These are phyloP conservation scores for Colletotrichum sp. DNA, from an alignment of 2,329 filamentous ascomycete species.

Conservation along the genomic window DNA sequence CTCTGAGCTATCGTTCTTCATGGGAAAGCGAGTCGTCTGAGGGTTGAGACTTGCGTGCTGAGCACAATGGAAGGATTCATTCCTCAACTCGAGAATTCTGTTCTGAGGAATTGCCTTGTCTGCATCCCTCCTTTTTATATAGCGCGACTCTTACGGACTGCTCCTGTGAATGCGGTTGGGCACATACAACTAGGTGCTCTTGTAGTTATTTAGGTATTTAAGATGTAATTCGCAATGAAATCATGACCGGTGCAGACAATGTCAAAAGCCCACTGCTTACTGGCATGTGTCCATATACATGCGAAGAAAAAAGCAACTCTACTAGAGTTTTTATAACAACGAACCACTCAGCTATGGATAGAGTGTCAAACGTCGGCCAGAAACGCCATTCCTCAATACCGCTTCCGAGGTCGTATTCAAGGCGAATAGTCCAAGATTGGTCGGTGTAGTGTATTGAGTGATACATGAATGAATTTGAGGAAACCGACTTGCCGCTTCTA, in stretches of 20 bases:
- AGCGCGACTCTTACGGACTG: not conserved
- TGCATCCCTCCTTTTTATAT: not conserved
- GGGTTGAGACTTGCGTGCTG: too few relatives aligned
- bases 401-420: not conserved
- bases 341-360: too few relatives aligned
- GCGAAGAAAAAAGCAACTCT: not conserved
- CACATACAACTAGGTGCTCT: not conserved
- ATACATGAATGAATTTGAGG: too few relatives aligned
- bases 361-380: too few relatives aligned
- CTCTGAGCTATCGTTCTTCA: not conserved
- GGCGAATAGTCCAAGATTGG: too few relatives aligned
- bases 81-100: not conserved
- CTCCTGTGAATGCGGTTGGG: not conserved
- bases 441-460: too few relatives aligned
- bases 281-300: too few relatives aligned
- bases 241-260: too few relatives aligned
- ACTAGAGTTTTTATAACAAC: too few relatives aligned
- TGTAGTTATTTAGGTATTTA: not conserved
- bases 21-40: not conserved
- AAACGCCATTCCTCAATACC: not conserved
- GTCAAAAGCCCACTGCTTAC: too few relatives aligned
- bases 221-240: not conserved
- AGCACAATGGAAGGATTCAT: not conserved
- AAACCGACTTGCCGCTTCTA: too few relatives aligned
- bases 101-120: rapidly evolving